Conservation (phyloP, 257 asterid genomes). For the Przewalskia tangutica region DNA sequence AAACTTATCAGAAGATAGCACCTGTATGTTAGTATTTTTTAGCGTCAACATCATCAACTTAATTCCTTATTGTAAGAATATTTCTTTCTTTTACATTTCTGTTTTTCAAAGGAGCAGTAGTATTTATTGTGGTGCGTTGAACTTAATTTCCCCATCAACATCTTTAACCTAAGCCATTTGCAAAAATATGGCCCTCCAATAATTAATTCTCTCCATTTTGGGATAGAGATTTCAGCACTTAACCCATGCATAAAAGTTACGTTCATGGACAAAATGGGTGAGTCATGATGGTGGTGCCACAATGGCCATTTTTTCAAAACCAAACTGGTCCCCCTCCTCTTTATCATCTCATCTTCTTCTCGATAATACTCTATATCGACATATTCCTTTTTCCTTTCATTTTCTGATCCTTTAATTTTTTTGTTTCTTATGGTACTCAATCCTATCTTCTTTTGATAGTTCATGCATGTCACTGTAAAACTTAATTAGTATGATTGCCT, state of each 20-base stretch:
- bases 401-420: neutral
- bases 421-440: neutral
- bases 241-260: slow-evolving; percentile 19
- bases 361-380: slow-evolving; percentile 1
- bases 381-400: neutral
- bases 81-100: neutral
- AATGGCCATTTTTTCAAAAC: slow-evolving; percentile 20
- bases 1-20: neutral
- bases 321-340: slow-evolving; percentile 11
- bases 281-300: slow-evolving; percentile 15
- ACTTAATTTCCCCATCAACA: neutral
- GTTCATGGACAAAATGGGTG: slow-evolving; percentile 11
- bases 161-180: neutral
- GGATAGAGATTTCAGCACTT: slow-evolving; percentile 19
- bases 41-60: neutral
- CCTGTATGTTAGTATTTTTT: neutral
- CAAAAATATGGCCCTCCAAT: neutral
- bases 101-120: neutral
- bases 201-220: neutral
- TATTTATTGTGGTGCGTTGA: neutral
- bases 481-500: no score
- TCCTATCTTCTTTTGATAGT: neutral
- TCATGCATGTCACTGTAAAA: neutral
- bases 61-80: neutral
- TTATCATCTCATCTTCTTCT: slow-evolving; percentile 1